phyloP scores from a whole-genome alignment of 2,329 filamentous ascomycete genomes.

The Rhynchosporium graminicola region DNA sequence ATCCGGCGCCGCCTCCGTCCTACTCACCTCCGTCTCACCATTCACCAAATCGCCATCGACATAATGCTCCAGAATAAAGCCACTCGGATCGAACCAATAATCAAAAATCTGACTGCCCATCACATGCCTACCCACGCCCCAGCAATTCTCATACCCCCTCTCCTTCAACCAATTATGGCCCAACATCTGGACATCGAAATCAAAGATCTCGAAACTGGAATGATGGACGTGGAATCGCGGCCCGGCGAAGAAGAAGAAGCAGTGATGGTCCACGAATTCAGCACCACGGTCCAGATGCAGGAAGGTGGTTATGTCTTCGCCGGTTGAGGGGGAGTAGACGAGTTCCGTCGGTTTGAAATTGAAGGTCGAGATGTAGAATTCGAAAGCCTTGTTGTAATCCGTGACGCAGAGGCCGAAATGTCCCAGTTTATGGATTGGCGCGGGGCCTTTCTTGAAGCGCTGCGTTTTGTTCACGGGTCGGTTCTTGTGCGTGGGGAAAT shows the following conservation, averaged over 20 bases:
- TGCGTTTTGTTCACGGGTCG: constrained; percentile 51
- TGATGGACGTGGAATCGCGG: constrained; percentile 52
- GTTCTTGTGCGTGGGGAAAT: constrained; percentile 53
- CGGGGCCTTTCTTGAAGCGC: constrained; percentile 53
- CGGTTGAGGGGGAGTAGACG: constrained; percentile 27
- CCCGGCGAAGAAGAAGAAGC: constrained; percentile 50
- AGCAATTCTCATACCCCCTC: constrained; percentile 64
- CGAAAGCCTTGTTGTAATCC: constrained; percentile 49
- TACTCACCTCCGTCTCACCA: constrained; percentile 31
- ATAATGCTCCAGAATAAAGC: constrained; percentile 70
- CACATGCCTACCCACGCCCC: constrained; percentile 71
- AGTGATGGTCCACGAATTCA: constrained; percentile 55
- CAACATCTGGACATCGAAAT: constrained; percentile 69
- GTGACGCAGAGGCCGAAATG: constrained; percentile 58
- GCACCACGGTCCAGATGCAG: constrained; percentile 55
- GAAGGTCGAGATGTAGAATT: constrained; percentile 53
- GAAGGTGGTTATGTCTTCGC: constrained; percentile 50
- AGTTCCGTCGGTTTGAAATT: constrained; percentile 53
- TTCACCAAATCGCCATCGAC: constrained; percentile 69
- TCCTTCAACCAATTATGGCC: constrained; percentile 68
- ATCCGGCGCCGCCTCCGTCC: constrained; percentile 23
- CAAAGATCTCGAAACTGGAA: constrained; percentile 68
- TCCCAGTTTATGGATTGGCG: constrained; percentile 54
- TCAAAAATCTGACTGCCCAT: constrained; percentile 73
- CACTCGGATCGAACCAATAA: constrained; percentile 61